These are phyloP conservation scores for Arachis hypogaea DNA, from an alignment of 306 rosid species.

Conservation along the genomic window DNA sequence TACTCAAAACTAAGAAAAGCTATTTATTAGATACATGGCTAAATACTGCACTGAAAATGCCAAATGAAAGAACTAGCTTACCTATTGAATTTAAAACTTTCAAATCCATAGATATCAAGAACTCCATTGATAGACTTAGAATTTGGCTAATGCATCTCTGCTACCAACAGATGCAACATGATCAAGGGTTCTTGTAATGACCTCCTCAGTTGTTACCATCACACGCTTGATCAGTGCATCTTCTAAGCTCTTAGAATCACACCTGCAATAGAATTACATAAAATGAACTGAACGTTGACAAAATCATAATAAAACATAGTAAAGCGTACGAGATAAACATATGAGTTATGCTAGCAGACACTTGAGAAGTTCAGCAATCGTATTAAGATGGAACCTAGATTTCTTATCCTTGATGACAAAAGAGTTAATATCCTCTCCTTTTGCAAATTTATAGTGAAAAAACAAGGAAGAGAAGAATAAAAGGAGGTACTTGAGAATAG, in stretches of 20 bases:
- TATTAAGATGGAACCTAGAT: constrained; percentile 91
- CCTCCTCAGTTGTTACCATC: constrained; percentile 98
- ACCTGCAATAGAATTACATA: constrained; percentile 50
- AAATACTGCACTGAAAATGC: constrained; percentile 27
- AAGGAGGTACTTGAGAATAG: too few species aligned
- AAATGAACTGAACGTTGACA: constrained; percentile 30
- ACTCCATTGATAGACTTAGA: constrained; percentile 95
- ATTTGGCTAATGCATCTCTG: constrained; percentile 96
- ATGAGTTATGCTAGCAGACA: constrained; percentile 44
- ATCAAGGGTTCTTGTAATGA: constrained; percentile 98
- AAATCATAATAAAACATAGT: constrained; percentile 15
- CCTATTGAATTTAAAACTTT: constrained; percentile 98
- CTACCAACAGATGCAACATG: constrained; percentile 92
- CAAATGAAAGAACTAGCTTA: constrained; percentile 44
- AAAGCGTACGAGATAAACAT: constrained; percentile 33
- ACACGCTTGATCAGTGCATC: constrained; percentile 97
- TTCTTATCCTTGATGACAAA: constrained; percentile 90
- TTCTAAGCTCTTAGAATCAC: constrained; percentile 96
- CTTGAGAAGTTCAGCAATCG: constrained; percentile 90
- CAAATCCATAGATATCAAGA: constrained; percentile 99
- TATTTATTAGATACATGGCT: constrained; percentile 44
- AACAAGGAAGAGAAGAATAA: too few species aligned
- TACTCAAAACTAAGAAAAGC: constrained; percentile 80
- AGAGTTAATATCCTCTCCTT: constrained; percentile 93
- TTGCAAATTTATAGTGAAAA: constrained; percentile 55